Percentiles rank a stretch among this genome's conserved stretches.
Evolutionary conservation across 495 filamentous ascomycete species (phyloP).

Genomic region (Aspergillus affinis): DNA sequence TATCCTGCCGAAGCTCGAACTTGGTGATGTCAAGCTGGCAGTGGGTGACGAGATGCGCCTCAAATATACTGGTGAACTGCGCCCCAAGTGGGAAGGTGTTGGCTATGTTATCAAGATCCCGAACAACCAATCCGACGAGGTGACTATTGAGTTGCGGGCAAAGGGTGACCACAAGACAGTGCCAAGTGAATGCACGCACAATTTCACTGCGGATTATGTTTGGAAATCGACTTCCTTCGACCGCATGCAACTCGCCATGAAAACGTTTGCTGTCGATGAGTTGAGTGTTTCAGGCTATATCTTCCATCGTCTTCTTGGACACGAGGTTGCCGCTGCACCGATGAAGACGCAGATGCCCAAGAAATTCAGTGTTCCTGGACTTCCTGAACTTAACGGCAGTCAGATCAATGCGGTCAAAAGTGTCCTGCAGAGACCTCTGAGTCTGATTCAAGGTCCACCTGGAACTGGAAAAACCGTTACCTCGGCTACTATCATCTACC

Average conservation of each 20-base stretch:
- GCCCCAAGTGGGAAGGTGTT: slow-evolving; percentile 94
- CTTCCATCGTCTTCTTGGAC: slow-evolving; percentile 94
- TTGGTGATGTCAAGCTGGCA: slow-evolving; percentile 96
- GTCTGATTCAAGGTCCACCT: slow-evolving; percentile 94
- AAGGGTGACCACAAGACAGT: slow-evolving; percentile 91
- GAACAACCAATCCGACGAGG: slow-evolving; percentile 98
- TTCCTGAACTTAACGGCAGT: slow-evolving; percentile 93
- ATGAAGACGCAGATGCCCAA: slow-evolving; percentile 97
- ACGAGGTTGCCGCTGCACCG: slow-evolving; percentile 91
- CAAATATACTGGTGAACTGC: slow-evolving; percentile 92
- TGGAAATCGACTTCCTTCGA: slow-evolving; percentile 99
- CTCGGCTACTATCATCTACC: slow-evolving; percentile 98
- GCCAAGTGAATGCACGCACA: slow-evolving; percentile 95
- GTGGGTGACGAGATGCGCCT: slow-evolving; percentile 99
- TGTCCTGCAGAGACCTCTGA: slow-evolving; percentile 88
- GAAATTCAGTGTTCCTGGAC: slow-evolving; percentile 93
- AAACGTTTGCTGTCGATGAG: slow-evolving; percentile 97
- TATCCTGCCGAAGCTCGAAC: slow-evolving; percentile 92
- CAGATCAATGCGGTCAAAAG: slow-evolving; percentile 97
- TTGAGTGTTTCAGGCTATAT: slow-evolving; percentile 99
- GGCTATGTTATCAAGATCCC: slow-evolving; percentile 99
- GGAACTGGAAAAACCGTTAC: slow-evolving; percentile 99
- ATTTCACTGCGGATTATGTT: slow-evolving; percentile 97
- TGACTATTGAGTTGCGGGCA: slow-evolving; percentile 89
- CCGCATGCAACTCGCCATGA: slow-evolving; percentile 99